A percentile compares a stretch with the other conserved stretches of the same genome.
Evolutionary conservation across 2,329 filamentous ascomycete genomes (phyloP).

Genomic region (Fusarium burgessii): DNA sequence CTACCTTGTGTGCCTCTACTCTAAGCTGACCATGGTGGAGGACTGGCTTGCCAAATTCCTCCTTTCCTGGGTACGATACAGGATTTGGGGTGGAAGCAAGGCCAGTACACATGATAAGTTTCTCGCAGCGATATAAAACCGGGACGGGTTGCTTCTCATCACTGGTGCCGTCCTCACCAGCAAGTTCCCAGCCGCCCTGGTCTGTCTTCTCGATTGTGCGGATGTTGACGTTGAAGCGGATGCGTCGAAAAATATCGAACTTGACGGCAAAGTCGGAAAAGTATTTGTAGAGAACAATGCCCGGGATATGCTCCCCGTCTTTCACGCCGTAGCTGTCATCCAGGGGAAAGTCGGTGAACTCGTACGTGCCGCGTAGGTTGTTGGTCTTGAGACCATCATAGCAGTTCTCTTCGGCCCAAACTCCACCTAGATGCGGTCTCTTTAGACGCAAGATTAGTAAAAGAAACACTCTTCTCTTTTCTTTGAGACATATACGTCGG

Average conservation of each 20-base stretch:
- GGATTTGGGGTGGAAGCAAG: not conserved
- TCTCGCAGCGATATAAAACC: not conserved
- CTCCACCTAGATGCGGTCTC: not conserved
- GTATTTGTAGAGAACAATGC: not conserved
- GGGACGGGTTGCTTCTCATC: fast-evolving
- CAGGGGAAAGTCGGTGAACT: not conserved
- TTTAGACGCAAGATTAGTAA: not conserved
- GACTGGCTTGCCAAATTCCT: not conserved
- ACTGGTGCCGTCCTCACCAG: fast-evolving
- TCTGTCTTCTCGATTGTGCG: not conserved
- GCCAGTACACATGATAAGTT: not conserved
- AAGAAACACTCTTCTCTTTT: no score
- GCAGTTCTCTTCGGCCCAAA: not conserved
- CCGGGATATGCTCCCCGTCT: not conserved
- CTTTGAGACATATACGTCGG: no score
- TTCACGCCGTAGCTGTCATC: not conserved
- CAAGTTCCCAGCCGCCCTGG: not conserved
- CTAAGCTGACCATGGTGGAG: not conserved
- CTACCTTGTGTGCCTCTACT: not conserved
- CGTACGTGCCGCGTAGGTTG: not conserved
- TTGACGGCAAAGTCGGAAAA: not conserved
- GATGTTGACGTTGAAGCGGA: not conserved
- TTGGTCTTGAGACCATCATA: not conserved
- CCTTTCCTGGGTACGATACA: not conserved
- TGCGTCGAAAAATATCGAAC: not conserved